Evolutionary conservation across 169 alveolate species (phyloP), one percentile per base, ranked within the genome.

Genomic region (Eimeria zaria): DNA sequence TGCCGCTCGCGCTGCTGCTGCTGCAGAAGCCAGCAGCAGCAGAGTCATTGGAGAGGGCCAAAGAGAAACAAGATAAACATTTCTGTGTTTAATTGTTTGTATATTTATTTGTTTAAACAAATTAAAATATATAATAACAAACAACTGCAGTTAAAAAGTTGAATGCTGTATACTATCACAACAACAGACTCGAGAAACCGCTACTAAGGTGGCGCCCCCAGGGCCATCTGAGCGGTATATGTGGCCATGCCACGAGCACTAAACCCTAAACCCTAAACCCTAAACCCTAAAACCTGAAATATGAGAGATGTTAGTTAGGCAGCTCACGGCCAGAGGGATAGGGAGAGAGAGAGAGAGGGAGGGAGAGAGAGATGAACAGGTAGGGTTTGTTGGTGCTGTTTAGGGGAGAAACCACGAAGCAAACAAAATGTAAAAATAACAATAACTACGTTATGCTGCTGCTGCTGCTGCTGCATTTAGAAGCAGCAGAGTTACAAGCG

Each of bases 21-120:
- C n/a, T n/a, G n/a, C n/a, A n/a, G 39, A 16, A 44, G 48, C 58
- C 84, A 73, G 84, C 84, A 73, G 84, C 84, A 73, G 84, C 58
- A 36, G 53, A 16, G 84, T 73, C 84, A 73, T 73, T 16, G 22
- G 84, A 24, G 1, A 20, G 84, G 58, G 53, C 84, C 39, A 20
- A 24, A 2, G 0, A 27, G 36, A 16, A 64, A 64, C 74, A 64
- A 64, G 74, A 64, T 16, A 27, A 9, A 27, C 74, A 64, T 64
- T 64, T 0, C 74, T 64, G 74, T 27, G 27, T 7, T 27, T 11
- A 12, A 12, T 5, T 16, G n/a, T n/a, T n/a, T n/a, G n/a, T n/a
- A n/a, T n/a, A n/a, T n/a, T n/a, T n/a, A n/a, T n/a, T n/a, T n/a
- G n/a, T n/a, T n/a, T n/a, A n/a, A n/a, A n/a, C n/a, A n/a, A n/a